phyloP scores from a whole-genome alignment of 2,329 filamentous ascomycete species.

The Teratosphaeriaceae sp. region DNA sequence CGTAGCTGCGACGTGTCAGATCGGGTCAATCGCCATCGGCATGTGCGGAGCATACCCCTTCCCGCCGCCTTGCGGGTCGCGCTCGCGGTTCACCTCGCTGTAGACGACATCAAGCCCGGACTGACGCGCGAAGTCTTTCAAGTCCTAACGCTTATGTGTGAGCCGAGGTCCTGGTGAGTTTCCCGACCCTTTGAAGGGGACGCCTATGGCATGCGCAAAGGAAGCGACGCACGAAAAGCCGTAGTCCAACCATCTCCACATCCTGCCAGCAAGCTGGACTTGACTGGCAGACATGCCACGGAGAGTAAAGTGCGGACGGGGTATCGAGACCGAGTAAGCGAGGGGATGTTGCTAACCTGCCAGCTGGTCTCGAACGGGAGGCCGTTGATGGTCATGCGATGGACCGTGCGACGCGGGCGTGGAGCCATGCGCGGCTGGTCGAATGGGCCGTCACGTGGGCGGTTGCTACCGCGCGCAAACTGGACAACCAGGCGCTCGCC shows the following conservation, averaged over 20 bases:
- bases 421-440: slow-evolving; percentile 60
- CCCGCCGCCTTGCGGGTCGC: slow-evolving; percentile 54
- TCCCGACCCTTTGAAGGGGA: slow-evolving; percentile 5
- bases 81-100: slow-evolving; percentile 89
- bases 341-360: slow-evolving; percentile 76
- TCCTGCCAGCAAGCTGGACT: no score
- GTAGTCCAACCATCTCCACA: no score
- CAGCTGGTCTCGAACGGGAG: slow-evolving; percentile 98
- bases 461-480: slow-evolving; percentile 80
- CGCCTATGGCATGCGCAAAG: background rate
- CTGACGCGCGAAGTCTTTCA: slow-evolving; percentile 98
- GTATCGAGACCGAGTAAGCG: slow-evolving; percentile 13
- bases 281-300: no score
- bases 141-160: slow-evolving; percentile 63
- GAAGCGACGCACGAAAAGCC: slow-evolving; percentile 28
- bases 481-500: slow-evolving; percentile 96
- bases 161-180: slow-evolving; percentile 7
- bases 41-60: slow-evolving; percentile 58
- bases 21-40: no score
- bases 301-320: no score
- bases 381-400: slow-evolving; percentile 96
- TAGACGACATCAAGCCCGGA: slow-evolving; percentile 97
- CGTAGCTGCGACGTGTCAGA: slow-evolving; percentile 58
- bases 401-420: slow-evolving; percentile 86
- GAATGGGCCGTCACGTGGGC: slow-evolving; percentile 57